phyloP scores from a whole-genome alignment of 2,329 filamentous ascomycete genomes.

The Aspergillus neoniger region DNA sequence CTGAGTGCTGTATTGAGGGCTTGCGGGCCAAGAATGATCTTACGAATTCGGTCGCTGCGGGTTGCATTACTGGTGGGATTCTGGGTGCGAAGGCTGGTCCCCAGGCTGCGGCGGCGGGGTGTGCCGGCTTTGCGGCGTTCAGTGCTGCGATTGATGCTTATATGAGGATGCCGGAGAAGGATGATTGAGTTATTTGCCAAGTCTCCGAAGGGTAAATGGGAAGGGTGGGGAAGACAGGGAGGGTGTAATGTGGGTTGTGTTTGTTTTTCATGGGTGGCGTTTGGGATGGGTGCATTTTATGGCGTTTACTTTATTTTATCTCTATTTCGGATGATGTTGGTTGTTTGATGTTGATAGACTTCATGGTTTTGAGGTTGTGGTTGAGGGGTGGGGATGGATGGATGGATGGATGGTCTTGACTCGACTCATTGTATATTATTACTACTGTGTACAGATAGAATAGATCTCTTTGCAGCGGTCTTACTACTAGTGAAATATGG shows the following conservation, averaged over 20 bases:
- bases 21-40: conserved; percentile 89
- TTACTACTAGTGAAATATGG: no score
- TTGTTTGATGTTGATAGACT: no score
- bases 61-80: conserved; percentile 88
- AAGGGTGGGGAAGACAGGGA: not conserved
- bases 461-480: no score
- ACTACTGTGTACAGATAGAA: no score
- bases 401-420: no score
- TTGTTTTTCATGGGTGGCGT: not conserved
- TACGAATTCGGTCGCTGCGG: conserved; percentile 80
- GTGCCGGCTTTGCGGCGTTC: conserved; percentile 91
- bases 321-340: no score
- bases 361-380: no score
- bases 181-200: conserved; percentile 4
- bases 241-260: not conserved
- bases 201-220: no score
- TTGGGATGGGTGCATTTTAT: no score
- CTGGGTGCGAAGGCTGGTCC: conserved; percentile 85
- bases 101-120: conserved; percentile 83
- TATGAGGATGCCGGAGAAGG: conserved; percentile 70
- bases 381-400: no score
- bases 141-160: conserved; percentile 88
- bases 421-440: no score
- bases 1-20: conserved; percentile 94
- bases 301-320: no score